Evolutionary conservation across 306 rosid genomes (phyloP), one percentile per base, ranked within the genome.

Genomic region (Cicer bijugum): DNA sequence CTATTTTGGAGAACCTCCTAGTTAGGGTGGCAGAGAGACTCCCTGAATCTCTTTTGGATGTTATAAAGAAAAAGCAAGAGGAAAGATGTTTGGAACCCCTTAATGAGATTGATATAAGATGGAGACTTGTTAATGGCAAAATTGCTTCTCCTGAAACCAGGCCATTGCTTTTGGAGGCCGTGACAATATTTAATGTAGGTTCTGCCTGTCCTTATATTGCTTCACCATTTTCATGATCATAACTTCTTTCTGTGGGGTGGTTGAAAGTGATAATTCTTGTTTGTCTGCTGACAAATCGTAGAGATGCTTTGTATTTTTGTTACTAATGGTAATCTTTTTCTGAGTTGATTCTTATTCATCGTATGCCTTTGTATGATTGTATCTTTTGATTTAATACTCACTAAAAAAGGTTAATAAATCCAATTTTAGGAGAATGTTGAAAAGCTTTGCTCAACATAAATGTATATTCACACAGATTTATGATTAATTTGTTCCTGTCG

Each of bases 81-180:
- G 91, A 83, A 74, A 90, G 80, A 69, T 74, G 85, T 75, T 81
- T 88, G 72, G 96, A 84, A 67, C 70, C 72, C 75, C 33, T 78
- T 47, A 76, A 42, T 64, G 86, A 81, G 78, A 80, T 88, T 81
- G 99, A 94, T 74, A 82, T 94, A 79, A 87, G 91, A 83, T 94
- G 97, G 96, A 87, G 91, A 81, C 85, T 94, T 83, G 82, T 94
- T 55, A 94, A 84, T 81, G 97, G 99, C 14, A 91, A 88, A 90
- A 74, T 89, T 84, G 91, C 87, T 70, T 86, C 97, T 57, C 86
- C 96, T 50, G 99, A 94, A 85, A 89, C 96, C 71, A 87, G 91
- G 65, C 86, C 87, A 10, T 83, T 91, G 76, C 92, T 94, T 75
- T 87, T 91, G 53, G 88, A 89, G 80, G 99, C 94, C 50, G 83